Evolutionary conservation across 2,329 filamentous ascomycete species (phyloP), one percentile per base, ranked within the genome.

Genomic region (Stagonosporopsis vannaccii): DNA sequence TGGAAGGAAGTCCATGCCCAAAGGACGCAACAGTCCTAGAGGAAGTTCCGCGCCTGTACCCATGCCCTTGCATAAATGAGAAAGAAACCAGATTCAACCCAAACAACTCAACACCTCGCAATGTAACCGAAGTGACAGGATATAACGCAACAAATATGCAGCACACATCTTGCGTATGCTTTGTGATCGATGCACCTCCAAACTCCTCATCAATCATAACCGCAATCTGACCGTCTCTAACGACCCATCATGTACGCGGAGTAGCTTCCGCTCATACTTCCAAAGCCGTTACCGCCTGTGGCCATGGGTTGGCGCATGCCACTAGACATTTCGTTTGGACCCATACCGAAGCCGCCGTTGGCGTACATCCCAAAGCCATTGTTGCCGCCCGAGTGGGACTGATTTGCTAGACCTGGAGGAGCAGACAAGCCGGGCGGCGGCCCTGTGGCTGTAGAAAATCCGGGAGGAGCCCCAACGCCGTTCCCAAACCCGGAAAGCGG

Each of bases 381-480:
- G 36, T 65, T 57, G 12, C 65, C 65, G 43, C 70, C 74, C 39
- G 69, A 50, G 42, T 74, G 67, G n/a, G 61, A 58, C 30, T 72
- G 63, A 26, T 70, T 70, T 41, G 72, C 81, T 30, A 94, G 80
- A 12, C 90, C 91, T 2, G 91, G 90, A 13, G 92, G 92, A 6
- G 86, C 87, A 1, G 86, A 75, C 8, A 97, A 83, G 2, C 93
- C 93, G 0, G 93, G 93, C 12, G 93, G 93, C 22, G 93, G 93
- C 0, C 91, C 88, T 66, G 82, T 90, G 30, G 87, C 86, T 2
- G 86, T 86, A 1, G 87, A 83, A 70, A 91, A 93, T 22, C 80
- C 81, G 15, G 81, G 75, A 30, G 75, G 78, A 22, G 78, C 73
- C 68, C 86, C 84, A 61, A 86, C 81, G 22, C 82, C 75, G 54